Evolutionary conservation across 2,329 filamentous ascomycete genomes (phyloP), one percentile per base, ranked within the genome.

Genomic region (Thelonectria blattea): DNA sequence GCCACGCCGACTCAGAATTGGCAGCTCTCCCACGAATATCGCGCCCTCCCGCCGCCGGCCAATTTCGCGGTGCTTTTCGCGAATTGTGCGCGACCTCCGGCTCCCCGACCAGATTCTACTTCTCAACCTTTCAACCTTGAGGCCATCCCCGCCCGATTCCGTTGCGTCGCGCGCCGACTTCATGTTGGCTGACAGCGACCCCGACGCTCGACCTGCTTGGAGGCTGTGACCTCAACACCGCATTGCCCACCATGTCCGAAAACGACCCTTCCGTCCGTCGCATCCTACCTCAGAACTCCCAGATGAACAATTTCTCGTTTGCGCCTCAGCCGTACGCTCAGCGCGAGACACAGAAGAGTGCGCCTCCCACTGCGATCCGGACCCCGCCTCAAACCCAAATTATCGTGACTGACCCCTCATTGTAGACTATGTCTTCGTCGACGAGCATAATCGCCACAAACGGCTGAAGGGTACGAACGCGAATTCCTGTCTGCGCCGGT

Each of bases 371-470:
- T 75, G 60, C 39, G 7, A 60, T 34, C 52, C 24, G 34, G 42
- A 39, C 51, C 48, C 60, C 49, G 49, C 47, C 41, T 45, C 52
- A 14, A 37, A 24, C 14, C 42, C 41, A 43, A 39, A 27, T 43
- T 42, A 42, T 24, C 34, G 17, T 48, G 42, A 58, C 68, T 70
- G 52, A 71, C 63, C 45, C 52, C 56, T 60, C 65, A 17, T 56
- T 56, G 64, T 55, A 96, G 93, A 97, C 76, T 98, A 97, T 91
- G 95, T 98, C 71, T 98, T 98, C 74, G 95, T 98, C 59, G 94
- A 98, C 77, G 94, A 98, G 77, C 95, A 98, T 78, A 98, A 98
- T 80, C 90, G 95, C 65, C 95, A 98, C 79, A 98, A 98, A 79
- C 88, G 94, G 70, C 81, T 98, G 65, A 98, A 98, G 84, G 92